Conservation (phyloP, 148 eudicot genomes). For the Rhododendron kiyosumense region DNA sequence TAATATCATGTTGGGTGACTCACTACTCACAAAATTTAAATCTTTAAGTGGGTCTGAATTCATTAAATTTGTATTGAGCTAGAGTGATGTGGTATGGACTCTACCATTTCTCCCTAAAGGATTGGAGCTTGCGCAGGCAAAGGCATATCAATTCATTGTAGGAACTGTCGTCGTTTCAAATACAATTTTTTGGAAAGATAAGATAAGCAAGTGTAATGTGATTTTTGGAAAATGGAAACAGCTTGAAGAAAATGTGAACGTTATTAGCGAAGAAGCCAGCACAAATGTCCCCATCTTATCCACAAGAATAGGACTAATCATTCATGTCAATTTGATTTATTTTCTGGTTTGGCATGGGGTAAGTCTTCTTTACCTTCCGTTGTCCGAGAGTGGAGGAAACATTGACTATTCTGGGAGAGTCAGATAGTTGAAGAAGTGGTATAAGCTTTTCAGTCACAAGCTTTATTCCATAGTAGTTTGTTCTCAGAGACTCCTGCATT, state of each 20-base stretch:
- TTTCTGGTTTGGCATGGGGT: not conserved
- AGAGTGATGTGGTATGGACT: too few species aligned
- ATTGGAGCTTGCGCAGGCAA: too few species aligned
- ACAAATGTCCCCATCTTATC: not conserved
- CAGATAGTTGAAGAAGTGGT: slow-evolving; percentile 41
- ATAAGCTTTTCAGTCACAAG: slow-evolving; percentile 21
- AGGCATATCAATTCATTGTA: too few species aligned
- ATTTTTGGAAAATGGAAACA: not conserved
- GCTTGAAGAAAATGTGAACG: not conserved
- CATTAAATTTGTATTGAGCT: too few species aligned
- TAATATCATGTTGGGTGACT: too few species aligned
- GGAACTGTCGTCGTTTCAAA: too few species aligned
- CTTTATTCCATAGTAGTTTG: slow-evolving; percentile 46
- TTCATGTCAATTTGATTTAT: not conserved
- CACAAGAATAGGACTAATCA: not conserved
- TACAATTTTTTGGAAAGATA: too few species aligned
- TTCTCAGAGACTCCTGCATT: too few species aligned
- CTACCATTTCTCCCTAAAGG: too few species aligned
- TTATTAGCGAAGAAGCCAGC: not conserved
- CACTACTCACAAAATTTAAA: too few species aligned
- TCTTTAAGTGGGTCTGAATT: too few species aligned
- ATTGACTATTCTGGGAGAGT: slow-evolving; percentile 37
- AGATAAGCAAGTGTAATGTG: not conserved
- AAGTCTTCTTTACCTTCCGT: slow-evolving; percentile 14
- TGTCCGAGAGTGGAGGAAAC: slow-evolving; percentile 25